Conservation (phyloP, 768 basidiomycete species). For the Crassisporium funariophilum region DNA sequence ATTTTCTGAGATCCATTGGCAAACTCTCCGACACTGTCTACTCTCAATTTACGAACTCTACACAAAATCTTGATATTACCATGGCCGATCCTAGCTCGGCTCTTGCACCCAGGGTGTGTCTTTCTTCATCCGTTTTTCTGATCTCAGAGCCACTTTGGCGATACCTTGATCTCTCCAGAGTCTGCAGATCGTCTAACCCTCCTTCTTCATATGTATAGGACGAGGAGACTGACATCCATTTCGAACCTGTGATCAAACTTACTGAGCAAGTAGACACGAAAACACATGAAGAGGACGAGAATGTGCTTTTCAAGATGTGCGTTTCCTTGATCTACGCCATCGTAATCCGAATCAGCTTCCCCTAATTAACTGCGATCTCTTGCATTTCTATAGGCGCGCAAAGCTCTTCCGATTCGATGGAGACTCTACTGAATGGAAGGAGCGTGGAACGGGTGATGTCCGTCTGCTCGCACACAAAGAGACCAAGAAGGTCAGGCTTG, state of each 20-base stretch:
- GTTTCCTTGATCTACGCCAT: slow-evolving; percentile 44
- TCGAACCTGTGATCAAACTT: slow-evolving; percentile 96
- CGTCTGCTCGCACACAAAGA: slow-evolving; percentile 89
- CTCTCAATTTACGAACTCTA: slow-evolving; percentile 22
- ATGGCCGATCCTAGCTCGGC: slow-evolving; percentile 65
- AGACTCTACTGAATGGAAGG: slow-evolving; percentile 89
- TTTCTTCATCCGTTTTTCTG: slow-evolving; percentile 28
- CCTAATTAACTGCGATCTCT: slow-evolving; percentile 20
- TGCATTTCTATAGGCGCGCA: slow-evolving; percentile 69
- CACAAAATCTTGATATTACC: slow-evolving; percentile 22
- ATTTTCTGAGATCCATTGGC: slow-evolving; percentile 23
- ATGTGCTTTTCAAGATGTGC: slow-evolving; percentile 93
- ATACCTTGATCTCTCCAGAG: slow-evolving; percentile 7
- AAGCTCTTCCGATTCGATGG: slow-evolving; percentile 96
- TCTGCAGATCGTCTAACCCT: slow-evolving; percentile 21
- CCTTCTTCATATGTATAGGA: slow-evolving; percentile 40
- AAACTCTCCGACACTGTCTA: slow-evolving; percentile 27
- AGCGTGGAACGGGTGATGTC: slow-evolving; percentile 95
- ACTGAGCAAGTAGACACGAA: slow-evolving; percentile 95
- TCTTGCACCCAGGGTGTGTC: slow-evolving; percentile 71
- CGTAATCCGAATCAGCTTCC: slow-evolving; percentile 31
- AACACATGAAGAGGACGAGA: slow-evolving; percentile 94
- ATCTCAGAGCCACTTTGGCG: slow-evolving; percentile 11
- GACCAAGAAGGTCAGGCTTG: slow-evolving; percentile 89
- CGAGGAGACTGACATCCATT: slow-evolving; percentile 88